Base-by-base conservation (phyloP, 139 green algal genomes). In the Dunaliella sp. region DNA sequence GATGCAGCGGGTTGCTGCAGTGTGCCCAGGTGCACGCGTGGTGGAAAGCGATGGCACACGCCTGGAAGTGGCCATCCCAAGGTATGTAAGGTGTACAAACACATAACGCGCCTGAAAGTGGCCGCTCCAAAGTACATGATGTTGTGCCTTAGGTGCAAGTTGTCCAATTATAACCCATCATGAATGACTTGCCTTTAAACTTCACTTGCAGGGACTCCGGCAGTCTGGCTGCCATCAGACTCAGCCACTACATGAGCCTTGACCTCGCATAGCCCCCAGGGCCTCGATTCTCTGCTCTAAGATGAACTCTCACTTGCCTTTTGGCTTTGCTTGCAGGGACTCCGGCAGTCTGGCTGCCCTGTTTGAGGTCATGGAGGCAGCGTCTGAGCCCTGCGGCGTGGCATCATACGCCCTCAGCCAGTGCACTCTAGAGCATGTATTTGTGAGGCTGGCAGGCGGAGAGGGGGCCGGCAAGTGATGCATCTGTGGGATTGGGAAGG, bases 351-450 rank as follows among this genome's bases (percentile, higher is more conserved):
- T 92, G 31, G 85, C 86, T 0, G 58, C 24, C 34, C 74, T 86
- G 34, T 89, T 90, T 77, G 88, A 87, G 73, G 84, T 57, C 79
- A 76, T 95, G 38, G 88, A 94, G 84, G 84, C 36, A 1, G 48
- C 38, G 0, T 87, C 88, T n/a, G 59, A 36, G 24, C 76, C 35
- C 48, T 89, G 95, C 77, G 87, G 90, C 0, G 73, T 95, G 36
- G 75, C 38, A 22, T 87, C 89, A 81, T 95, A 94, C 84, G 87
- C 86, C 26, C 80, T 96, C 25, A 88, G 79, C 1, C 89, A 93
- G 28, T 94, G 91, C 72, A 95, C 93, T 3, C 88, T 96, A 34
- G 94, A 95, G 88, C 87, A 94, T 21, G 91, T 95, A 21, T 96
- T 96, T 37, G 74, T 96, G 81, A 36, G 81, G 12, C 38, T 95